These are phyloP conservation scores for Cercospora sesami DNA, from an alignment of 2,329 filamentous ascomycete species.

Conservation along the genomic window DNA sequence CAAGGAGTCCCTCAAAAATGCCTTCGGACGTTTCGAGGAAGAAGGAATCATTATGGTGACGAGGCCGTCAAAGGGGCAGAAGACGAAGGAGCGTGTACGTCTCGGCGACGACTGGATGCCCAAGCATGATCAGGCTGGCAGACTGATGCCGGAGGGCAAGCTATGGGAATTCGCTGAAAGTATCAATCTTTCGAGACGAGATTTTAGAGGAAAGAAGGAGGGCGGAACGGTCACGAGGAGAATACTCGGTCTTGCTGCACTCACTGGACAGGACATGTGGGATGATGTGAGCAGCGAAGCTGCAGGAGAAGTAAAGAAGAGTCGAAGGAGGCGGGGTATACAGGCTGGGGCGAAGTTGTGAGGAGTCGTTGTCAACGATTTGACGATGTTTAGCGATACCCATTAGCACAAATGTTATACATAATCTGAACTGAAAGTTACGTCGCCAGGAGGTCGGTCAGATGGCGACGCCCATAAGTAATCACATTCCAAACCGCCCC, in stretches of 20 bases:
- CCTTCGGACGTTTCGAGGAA: constrained; percentile 82
- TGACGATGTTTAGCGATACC: neutral
- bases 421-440: neutral
- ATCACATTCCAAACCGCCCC: neutral
- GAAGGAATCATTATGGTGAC: constrained; percentile 81
- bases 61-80: constrained; percentile 53
- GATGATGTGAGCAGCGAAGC: constrained; percentile 42
- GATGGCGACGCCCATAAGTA: neutral
- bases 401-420: neutral
- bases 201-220: constrained; percentile 85
- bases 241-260: constrained; percentile 74
- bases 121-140: constrained; percentile 61
- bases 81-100: constrained; percentile 62
- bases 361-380: neutral
- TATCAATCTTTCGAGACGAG: constrained; percentile 77
- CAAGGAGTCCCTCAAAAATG: constrained; percentile 94
- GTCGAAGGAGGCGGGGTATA: constrained; percentile 39
- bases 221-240: constrained; percentile 82
- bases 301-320: constrained; percentile 33
- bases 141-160: constrained; percentile 68
- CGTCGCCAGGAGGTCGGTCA: neutral
- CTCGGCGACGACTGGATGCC: constrained; percentile 61
- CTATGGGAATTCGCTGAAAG: constrained; percentile 91
- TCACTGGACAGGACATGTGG: constrained; percentile 70
- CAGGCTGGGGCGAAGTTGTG: constrained; percentile 27